phyloP scores from a whole-genome alignment of 164 flowering plant species.

The Stephania yunnanensis region DNA sequence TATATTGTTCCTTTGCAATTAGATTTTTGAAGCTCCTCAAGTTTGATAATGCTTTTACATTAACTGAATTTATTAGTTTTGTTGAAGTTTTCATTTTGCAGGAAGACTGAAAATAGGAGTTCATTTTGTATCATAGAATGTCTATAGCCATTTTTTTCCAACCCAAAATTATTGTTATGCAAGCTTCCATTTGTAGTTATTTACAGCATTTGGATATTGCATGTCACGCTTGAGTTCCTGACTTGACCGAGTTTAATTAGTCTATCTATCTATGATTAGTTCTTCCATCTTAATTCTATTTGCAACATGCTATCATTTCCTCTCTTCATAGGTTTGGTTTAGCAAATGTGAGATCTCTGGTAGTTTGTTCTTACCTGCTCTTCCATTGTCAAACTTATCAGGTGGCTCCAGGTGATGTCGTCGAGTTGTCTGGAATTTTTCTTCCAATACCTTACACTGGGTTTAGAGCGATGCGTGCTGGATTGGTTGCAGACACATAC shows the following conservation, averaged over 20 bases:
- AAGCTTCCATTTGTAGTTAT: not conserved
- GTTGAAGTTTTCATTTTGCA: not conserved
- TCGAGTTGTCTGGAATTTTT: constrained; percentile 93
- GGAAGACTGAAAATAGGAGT: not conserved
- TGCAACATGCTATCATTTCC: not conserved
- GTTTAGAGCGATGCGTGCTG: constrained; percentile 96
- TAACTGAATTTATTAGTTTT: not conserved
- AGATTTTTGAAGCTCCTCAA: not conserved
- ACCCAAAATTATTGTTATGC: not conserved
- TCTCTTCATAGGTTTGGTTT: not conserved
- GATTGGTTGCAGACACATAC: constrained; percentile 97
- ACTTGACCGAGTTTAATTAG: not conserved
- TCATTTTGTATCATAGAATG: no score
- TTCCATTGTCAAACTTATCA: constrained; percentile 19
- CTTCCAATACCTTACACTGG: constrained; percentile 98
- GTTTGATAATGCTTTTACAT: not conserved
- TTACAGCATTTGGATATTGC: not conserved
- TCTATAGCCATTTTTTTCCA: not conserved
- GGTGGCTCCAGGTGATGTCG: constrained; percentile 98
- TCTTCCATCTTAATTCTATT: not conserved
- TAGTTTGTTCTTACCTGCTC: not conserved
- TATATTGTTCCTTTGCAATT: not conserved
- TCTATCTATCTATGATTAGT: not conserved
- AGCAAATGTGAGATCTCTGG: not conserved
- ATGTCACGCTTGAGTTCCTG: not conserved